Evolutionary conservation across 257 asterid species (phyloP).

Genomic region (Marsdenia floribunda): DNA sequence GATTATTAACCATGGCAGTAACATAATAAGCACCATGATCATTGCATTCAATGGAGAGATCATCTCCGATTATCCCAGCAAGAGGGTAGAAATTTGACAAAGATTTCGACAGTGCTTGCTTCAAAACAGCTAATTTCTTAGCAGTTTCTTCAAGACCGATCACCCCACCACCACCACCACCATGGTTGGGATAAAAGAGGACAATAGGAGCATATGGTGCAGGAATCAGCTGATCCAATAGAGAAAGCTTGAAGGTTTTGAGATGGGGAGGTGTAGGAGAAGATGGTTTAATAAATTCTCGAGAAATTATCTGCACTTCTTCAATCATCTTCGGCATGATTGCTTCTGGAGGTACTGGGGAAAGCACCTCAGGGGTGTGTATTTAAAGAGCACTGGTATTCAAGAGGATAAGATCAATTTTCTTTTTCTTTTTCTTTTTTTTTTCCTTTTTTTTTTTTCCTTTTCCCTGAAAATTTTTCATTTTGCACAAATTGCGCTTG

Average conservation of each 20-base stretch:
- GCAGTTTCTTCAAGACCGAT: slow-evolving; percentile 12
- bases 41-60: slow-evolving; percentile 51
- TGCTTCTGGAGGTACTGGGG: background rate
- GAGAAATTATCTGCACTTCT: slow-evolving; percentile 43
- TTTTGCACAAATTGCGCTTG: background rate
- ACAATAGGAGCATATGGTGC: slow-evolving; percentile 69
- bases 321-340: slow-evolving; percentile 6
- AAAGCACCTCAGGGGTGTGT: background rate
- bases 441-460: too few relatives aligned
- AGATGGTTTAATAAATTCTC: slow-evolving; percentile 50
- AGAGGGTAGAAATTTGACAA: slow-evolving; percentile 53
- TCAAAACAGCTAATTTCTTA: slow-evolving; percentile 30
- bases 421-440: too few relatives aligned
- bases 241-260: slow-evolving; percentile 41
- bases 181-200: slow-evolving; percentile 43
- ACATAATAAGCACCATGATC: slow-evolving; percentile 58
- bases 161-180: slow-evolving; percentile 7
- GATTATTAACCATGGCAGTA: slow-evolving; percentile 29
- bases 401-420: slow-evolving; percentile 1
- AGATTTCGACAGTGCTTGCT: slow-evolving; percentile 48
- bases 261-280: slow-evolving; percentile 63
- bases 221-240: slow-evolving; percentile 67
- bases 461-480: too few relatives aligned
- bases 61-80: slow-evolving; percentile 57
- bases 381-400: slow-evolving; percentile 7